A percentile compares a stretch with the other conserved stretches of the same genome.
Evolutionary conservation across 106 monocot genomes (phyloP).

Genomic region (Dioscorea zingiberensis): DNA sequence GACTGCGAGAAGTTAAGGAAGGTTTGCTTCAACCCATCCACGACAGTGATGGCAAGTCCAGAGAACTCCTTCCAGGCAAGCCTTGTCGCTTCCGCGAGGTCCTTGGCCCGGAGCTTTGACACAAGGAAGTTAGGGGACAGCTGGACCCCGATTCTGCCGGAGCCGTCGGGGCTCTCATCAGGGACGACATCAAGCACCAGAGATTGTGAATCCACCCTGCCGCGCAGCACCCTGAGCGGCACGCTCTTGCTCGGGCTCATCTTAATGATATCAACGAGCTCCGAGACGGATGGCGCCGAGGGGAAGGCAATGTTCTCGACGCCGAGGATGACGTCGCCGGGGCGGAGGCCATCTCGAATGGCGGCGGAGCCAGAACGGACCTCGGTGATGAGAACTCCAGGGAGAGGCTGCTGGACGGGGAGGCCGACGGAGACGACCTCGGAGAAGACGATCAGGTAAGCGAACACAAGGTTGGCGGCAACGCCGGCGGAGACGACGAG

Average conservation of each 20-base stretch:
- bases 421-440: constrained; percentile 71
- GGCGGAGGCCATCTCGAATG: constrained; percentile 40
- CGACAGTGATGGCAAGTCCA: constrained; percentile 33
- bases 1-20: constrained; percentile 85
- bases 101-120: constrained; percentile 31
- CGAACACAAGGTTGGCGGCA: constrained; percentile 73
- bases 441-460: constrained; percentile 59
- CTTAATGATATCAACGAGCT: constrained; percentile 71
- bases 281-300: constrained; percentile 33
- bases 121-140: constrained; percentile 68
- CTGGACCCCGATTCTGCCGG: constrained; percentile 82
- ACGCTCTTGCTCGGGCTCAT: constrained; percentile 30
- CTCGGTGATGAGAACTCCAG: constrained; percentile 68
- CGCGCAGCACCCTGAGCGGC: constrained; percentile 30
- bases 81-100: constrained; percentile 36
- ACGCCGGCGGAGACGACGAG: constrained; percentile 88
- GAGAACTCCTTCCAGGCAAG: constrained; percentile 58
- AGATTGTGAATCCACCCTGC: neutral
- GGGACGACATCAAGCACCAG: constrained; percentile 45
- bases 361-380: constrained; percentile 63
- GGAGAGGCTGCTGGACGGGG: constrained; percentile 54
- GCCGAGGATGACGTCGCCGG: constrained; percentile 70
- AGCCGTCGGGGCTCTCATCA: constrained; percentile 56
- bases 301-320: constrained; percentile 8
- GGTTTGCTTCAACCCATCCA: constrained; percentile 84